Evolutionary conservation across 2,329 filamentous ascomycete genomes (phyloP).

Genomic region (Nothophoma quercina): DNA sequence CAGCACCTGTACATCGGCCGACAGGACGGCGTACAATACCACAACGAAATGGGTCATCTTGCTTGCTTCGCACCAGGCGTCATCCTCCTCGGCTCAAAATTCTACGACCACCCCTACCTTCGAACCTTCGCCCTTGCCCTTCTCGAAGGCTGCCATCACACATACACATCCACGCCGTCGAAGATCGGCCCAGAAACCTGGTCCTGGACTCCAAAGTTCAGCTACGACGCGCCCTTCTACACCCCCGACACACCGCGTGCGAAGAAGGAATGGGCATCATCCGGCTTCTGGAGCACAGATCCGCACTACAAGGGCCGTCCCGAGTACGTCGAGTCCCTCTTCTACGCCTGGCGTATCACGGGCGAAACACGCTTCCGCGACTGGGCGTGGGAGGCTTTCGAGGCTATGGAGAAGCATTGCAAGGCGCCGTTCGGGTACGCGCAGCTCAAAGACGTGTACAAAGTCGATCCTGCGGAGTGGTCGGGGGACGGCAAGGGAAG

Average conservation of each 20-base stretch:
- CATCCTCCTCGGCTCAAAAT: slow-evolving; percentile 49
- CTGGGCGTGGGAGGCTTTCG: slow-evolving; percentile 54
- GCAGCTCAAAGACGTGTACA: slow-evolving; percentile 47
- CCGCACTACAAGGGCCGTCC: slow-evolving; percentile 47
- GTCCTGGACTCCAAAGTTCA: slow-evolving; percentile 51
- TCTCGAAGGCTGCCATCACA: slow-evolving; percentile 51
- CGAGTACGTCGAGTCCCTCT: slow-evolving; percentile 51
- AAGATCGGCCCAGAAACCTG: slow-evolving; percentile 50
- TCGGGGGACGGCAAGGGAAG: slow-evolving; percentile 27
- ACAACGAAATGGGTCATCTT: slow-evolving; percentile 51
- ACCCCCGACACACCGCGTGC: slow-evolving; percentile 38
- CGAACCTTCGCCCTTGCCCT: slow-evolving; percentile 49
- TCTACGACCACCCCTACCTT: slow-evolving; percentile 43
- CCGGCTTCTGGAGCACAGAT: slow-evolving; percentile 47
- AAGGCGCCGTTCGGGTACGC: slow-evolving; percentile 51
- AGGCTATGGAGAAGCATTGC: slow-evolving; percentile 47
- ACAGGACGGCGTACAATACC: slow-evolving; percentile 39
- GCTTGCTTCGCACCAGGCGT: slow-evolving; percentile 52
- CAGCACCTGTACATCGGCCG: slow-evolving; percentile 53
- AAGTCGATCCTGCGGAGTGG: slow-evolving; percentile 26
- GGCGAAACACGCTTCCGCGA: slow-evolving; percentile 50
- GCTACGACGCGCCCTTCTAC: slow-evolving; percentile 41
- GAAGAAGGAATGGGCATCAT: slow-evolving; percentile 35
- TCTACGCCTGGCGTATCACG: slow-evolving; percentile 53
- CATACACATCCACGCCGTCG: slow-evolving; percentile 47